Percentiles rank a stretch among this genome's conserved stretches.
Evolutionary conservation across 208 protist species (phyloP).

Genomic region (Trichomonas vaginalis): DNA sequence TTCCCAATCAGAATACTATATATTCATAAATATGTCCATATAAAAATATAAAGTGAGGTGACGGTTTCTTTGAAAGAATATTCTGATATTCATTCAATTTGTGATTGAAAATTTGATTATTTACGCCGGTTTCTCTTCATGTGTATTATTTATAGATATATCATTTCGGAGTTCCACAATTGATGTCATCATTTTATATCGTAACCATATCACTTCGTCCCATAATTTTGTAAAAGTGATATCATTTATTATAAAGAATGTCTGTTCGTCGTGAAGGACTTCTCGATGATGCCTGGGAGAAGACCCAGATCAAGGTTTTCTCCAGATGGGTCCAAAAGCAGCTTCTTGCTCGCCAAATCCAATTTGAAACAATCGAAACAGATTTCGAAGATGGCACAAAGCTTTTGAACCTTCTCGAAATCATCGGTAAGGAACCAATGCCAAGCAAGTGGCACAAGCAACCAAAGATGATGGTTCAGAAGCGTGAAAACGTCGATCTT

Average conservation of each 20-base stretch:
- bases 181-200: neutral
- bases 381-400: neutral
- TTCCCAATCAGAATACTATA: too few relatives aligned
- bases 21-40: too few relatives aligned
- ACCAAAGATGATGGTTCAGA: neutral
- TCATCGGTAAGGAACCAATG: neutral
- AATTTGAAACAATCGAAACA: neutral
- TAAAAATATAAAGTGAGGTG: too few relatives aligned
- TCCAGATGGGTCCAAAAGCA: neutral
- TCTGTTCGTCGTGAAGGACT: neutral
- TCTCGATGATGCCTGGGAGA: neutral
- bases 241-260: neutral
- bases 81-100: neutral
- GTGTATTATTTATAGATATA: too few relatives aligned
- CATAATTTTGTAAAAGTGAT: too few relatives aligned
- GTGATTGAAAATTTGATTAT: neutral
- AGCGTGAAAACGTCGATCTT: neutral
- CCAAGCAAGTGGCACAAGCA: neutral
- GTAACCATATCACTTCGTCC: neutral
- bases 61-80: neutral
- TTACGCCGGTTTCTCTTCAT: too few relatives aligned
- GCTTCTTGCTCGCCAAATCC: neutral
- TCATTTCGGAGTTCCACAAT: too few relatives aligned
- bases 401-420: neutral
- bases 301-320: conserved; percentile 12